Percentiles rank a stretch among this genome's conserved stretches.
These are phyloP conservation scores for Lentinula boryana DNA, from an alignment of 768 basidiomycete genomes.

Conservation along the genomic window DNA sequence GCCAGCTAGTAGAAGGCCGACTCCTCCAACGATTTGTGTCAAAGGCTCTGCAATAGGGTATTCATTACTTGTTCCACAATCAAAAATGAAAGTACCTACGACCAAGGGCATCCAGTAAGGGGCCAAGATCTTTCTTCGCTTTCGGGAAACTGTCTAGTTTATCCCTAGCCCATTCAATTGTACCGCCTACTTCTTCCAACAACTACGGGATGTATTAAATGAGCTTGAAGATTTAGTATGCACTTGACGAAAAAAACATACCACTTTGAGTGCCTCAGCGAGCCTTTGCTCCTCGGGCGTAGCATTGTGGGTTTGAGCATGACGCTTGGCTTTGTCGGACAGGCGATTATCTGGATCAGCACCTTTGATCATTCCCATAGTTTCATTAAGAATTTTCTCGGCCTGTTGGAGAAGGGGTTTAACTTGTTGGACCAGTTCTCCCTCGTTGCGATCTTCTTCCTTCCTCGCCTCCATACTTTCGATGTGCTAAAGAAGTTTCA, in stretches of 20 bases:
- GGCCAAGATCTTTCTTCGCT: constrained; percentile 31
- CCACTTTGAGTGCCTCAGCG: constrained; percentile 30
- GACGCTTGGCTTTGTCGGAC: constrained; percentile 26
- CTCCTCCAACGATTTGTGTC: constrained; percentile 32
- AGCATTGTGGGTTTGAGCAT: constrained; percentile 28
- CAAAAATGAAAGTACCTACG: constrained; percentile 17
- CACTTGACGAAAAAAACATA: constrained; percentile 9
- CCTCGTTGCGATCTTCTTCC: constrained; percentile 29
- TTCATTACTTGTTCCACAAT: neutral
- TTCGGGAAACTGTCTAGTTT: constrained; percentile 31
- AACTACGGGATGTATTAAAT: constrained; percentile 14
- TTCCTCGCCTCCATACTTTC: constrained; percentile 26
- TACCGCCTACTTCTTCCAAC: constrained; percentile 29
- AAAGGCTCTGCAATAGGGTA: constrained; percentile 20
- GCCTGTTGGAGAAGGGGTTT: constrained; percentile 30
- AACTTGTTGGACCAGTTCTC: constrained; percentile 27
- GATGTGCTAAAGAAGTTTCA: constrained; percentile 20
- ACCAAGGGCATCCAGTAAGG: constrained; percentile 28
- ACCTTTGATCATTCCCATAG: constrained; percentile 27
- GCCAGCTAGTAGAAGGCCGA: constrained; percentile 27
- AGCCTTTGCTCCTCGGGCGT: constrained; percentile 31
- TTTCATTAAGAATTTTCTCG: constrained; percentile 31
- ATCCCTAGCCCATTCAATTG: constrained; percentile 30
- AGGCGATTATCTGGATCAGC: constrained; percentile 31
- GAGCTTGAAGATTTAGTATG: neutral